phyloP scores from a whole-genome alignment of 2,329 filamentous ascomycete genomes.

The Diaporthe citriasiana region DNA sequence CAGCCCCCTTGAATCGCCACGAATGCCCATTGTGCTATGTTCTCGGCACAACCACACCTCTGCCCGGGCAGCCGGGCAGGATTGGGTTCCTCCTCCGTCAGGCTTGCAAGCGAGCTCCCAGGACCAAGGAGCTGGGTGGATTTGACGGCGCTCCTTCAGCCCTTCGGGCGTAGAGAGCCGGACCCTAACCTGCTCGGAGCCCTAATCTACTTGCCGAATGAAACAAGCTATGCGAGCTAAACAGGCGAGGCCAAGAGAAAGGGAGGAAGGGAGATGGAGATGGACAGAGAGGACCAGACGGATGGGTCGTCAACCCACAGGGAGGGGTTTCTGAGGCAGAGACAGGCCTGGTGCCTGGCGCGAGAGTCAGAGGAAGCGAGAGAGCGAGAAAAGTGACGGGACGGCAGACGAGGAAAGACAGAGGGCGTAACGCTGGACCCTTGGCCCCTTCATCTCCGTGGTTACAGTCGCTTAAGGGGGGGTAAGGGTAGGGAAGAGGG shows the following conservation, averaged over 20 bases:
- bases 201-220: conserved; percentile 25
- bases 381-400: not conserved
- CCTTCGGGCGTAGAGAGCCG: not conserved
- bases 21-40: not conserved
- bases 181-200: not conserved
- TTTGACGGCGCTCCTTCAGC: conserved; percentile 17
- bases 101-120: conserved; percentile 18
- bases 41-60: not conserved
- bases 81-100: too few relatives aligned
- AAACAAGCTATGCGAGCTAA: conserved; percentile 32
- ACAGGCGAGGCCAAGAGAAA: conserved; percentile 1
- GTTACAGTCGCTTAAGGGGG: conserved; percentile 19
- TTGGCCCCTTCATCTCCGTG: conserved; percentile 35
- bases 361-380: conserved; percentile 22
- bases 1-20: not conserved
- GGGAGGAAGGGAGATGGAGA: not conserved
- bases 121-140: conserved; percentile 31
- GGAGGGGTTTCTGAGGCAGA: conserved; percentile 26
- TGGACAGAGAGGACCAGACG: not conserved
- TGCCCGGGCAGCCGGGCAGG: not conserved
- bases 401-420: not conserved
- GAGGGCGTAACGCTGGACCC: conserved; percentile 31
- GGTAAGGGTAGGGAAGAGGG: not conserved
- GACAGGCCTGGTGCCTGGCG: conserved; percentile 1
- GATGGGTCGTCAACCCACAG: conserved; percentile 14